These are phyloP conservation scores for Danielia oregonensis DNA, from an alignment of 805 yeast genomes.

Conservation along the genomic window DNA sequence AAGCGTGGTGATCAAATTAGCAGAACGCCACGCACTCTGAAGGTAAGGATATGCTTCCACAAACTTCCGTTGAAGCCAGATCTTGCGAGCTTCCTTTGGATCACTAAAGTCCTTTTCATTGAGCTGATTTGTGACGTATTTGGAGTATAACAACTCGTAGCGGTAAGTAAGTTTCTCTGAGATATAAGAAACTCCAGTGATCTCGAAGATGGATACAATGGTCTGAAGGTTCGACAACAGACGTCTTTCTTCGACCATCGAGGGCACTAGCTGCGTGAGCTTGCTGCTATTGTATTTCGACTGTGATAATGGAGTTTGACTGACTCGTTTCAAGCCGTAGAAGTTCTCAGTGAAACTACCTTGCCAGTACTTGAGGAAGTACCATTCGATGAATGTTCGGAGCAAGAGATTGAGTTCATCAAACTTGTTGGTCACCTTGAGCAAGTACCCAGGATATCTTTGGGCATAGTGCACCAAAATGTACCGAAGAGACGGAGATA, in stretches of 20 bases:
- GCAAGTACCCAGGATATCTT: constrained; percentile 65
- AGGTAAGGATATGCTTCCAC: constrained; percentile 60
- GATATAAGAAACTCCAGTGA: constrained; percentile 66
- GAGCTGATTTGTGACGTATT: constrained; percentile 48
- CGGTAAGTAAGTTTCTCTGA: constrained; percentile 62
- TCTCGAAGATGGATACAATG: constrained; percentile 49
- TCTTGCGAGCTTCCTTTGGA: constrained; percentile 24
- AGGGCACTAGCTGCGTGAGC: constrained; percentile 35
- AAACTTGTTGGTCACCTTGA: constrained; percentile 60
- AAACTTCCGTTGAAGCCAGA: constrained; percentile 37
- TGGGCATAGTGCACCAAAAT: constrained; percentile 78
- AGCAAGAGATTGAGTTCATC: constrained; percentile 70
- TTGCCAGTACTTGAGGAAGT: constrained; percentile 69
- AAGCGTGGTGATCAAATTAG: constrained; percentile 56
- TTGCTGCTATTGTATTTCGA: constrained; percentile 27
- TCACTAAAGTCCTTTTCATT: constrained; percentile 18
- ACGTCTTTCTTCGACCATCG: constrained; percentile 47
- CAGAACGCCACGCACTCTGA: constrained; percentile 42
- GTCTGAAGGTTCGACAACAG: constrained; percentile 53
- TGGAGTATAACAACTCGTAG: constrained; percentile 62
- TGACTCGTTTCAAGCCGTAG: constrained; percentile 76
- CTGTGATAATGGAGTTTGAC: constrained; percentile 31
- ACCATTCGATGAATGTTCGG: constrained; percentile 66
- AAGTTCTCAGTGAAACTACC: constrained; percentile 88
- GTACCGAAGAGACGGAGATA: constrained; percentile 81